Evolutionary conservation across 2,329 filamentous ascomycete genomes (phyloP).

Genomic region (Alternaria arborescens): DNA sequence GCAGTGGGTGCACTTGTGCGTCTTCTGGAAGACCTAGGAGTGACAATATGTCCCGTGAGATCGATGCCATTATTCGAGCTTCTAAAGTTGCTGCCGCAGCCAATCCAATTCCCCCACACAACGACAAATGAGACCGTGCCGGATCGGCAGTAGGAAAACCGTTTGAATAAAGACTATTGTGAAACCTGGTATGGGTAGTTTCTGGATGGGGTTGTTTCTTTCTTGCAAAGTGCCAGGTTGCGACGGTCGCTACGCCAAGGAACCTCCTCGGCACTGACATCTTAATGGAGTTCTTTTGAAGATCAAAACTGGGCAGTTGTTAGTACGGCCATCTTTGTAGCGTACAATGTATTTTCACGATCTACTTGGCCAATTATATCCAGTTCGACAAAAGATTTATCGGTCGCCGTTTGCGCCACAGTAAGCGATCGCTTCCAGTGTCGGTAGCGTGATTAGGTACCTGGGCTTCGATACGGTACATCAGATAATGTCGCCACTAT

Average conservation of each 20-base stretch:
- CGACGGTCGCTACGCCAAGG: not conserved
- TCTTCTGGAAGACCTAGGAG: not conserved
- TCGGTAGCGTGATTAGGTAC: not conserved
- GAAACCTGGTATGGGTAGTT: not conserved
- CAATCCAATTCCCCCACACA: not conserved
- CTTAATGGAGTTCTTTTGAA: too few species aligned
- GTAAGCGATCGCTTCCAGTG: not conserved
- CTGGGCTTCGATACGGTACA: not conserved
- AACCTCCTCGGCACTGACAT: not conserved
- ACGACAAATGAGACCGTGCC: not conserved
- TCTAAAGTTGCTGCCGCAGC: not conserved
- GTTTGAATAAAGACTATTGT: not conserved
- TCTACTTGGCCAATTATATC: not conserved
- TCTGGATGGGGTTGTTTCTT: not conserved
- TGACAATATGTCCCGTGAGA: conserved; percentile 5
- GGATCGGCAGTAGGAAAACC: not conserved
- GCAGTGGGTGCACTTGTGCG: conserved; percentile 11
- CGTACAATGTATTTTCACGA: not conserved
- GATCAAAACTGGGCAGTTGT: not conserved
- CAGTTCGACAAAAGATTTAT: not conserved
- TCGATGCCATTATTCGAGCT: conserved; percentile 7
- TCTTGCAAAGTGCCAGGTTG: not conserved
- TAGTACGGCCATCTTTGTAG: not conserved
- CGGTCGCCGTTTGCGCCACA: not conserved
- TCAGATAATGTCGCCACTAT: not conserved